Conservation (phyloP, 345 rosid species). For the Adansonia digitata region DNA sequence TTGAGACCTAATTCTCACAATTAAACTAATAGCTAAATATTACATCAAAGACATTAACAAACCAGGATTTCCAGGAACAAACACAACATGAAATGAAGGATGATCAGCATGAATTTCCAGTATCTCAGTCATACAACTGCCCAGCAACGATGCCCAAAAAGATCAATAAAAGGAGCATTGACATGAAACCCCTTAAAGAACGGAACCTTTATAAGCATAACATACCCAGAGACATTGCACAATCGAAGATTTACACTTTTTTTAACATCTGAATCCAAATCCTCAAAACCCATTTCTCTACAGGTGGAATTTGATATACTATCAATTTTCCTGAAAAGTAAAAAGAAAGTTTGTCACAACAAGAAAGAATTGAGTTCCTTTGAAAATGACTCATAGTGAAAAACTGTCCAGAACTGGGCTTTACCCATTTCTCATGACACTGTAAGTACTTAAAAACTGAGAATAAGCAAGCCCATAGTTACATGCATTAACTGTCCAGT, state of each 20-base stretch:
- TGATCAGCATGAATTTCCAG: slow-evolving; percentile 62
- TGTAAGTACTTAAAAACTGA: background rate
- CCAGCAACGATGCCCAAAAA: slow-evolving; percentile 9
- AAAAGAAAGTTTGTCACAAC: background rate
- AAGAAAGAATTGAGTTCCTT: background rate
- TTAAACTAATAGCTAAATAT: background rate
- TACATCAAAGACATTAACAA: background rate
- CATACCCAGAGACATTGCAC: slow-evolving; percentile 64
- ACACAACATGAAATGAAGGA: slow-evolving; percentile 52
- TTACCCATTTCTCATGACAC: background rate
- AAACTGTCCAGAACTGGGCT: background rate
- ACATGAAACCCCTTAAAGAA: background rate
- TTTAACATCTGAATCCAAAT: slow-evolving; percentile 26
- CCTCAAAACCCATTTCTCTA: slow-evolving; percentile 38
- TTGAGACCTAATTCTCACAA: background rate
- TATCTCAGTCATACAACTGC: slow-evolving; percentile 60
- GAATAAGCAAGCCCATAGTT: background rate
- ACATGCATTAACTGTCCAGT: background rate
- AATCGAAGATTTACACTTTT: slow-evolving; percentile 39
- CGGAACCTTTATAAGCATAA: background rate
- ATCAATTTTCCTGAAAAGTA: slow-evolving; percentile 16
- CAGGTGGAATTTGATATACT: slow-evolving; percentile 7
- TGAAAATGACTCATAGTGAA: background rate
- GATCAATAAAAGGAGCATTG: background rate
- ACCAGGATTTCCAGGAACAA: slow-evolving; percentile 94